A percentile compares a stretch with the other conserved stretches of the same genome.
Conservation (phyloP, 257 asterid genomes). For the Paraleonurus japonicus region DNA sequence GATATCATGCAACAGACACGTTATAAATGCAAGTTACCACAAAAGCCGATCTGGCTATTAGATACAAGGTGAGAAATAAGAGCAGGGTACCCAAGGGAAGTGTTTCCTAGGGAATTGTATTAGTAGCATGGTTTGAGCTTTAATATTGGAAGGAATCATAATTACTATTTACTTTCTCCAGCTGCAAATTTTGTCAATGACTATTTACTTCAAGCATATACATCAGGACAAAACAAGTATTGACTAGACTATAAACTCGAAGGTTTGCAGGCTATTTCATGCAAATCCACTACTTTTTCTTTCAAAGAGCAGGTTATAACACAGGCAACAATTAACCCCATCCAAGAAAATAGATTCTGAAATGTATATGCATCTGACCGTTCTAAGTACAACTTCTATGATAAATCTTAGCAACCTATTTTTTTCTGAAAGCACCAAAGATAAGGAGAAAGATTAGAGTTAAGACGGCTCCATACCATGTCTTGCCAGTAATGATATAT, state of each 20-base stretch:
- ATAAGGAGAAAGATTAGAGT: conserved; percentile 1
- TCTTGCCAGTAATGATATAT: conserved; percentile 91
- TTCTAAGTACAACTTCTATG: not conserved
- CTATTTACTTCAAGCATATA: not conserved
- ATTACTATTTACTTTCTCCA: not conserved
- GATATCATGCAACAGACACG: not conserved
- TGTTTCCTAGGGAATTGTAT: not conserved
- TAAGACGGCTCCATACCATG: conserved; percentile 47
- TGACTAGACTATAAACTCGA: not conserved
- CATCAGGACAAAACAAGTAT: not conserved
- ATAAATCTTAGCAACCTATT: not conserved
- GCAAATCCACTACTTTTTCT: conserved; percentile 2
- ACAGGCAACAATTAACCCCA: not conserved
- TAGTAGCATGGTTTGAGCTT: not conserved
- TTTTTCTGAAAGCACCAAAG: not conserved
- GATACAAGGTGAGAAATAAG: not conserved
- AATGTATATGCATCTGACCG: not conserved
- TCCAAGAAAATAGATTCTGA: not conserved
- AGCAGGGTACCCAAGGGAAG: not conserved
- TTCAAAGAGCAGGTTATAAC: not conserved
- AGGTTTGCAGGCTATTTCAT: not conserved
- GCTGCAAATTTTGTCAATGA: not conserved
- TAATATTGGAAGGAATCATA: not conserved
- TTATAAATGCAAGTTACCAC: not conserved
- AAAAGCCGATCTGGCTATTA: not conserved